phyloP scores from a whole-genome alignment of 139 green algal genomes.

The Tetradesmus obliquus region DNA sequence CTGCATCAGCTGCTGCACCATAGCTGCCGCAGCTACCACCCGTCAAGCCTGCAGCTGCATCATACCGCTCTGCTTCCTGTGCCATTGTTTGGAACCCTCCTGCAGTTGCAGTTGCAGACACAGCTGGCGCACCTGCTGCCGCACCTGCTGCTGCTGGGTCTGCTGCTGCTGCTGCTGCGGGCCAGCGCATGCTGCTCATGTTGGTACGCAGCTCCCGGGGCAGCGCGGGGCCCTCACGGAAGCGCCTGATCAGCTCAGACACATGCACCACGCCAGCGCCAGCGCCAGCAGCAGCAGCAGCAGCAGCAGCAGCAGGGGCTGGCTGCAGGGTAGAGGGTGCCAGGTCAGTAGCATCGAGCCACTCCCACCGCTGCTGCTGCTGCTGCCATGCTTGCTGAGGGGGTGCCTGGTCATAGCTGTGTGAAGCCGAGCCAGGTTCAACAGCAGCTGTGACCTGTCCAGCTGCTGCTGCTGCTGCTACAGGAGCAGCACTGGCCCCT shows the following conservation, averaged over 20 bases:
- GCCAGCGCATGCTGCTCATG: not conserved
- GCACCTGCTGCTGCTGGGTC: not conserved
- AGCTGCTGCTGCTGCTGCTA: conserved; percentile 8
- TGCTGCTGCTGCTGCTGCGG: not conserved
- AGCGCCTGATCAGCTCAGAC: not conserved
- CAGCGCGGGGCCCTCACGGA: not conserved
- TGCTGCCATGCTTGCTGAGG: not conserved
- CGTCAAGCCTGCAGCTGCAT: not conserved
- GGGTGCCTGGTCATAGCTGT: not conserved
- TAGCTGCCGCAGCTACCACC: not conserved
- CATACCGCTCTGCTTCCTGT: too few species aligned
- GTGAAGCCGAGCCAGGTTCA: not conserved
- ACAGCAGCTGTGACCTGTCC: not conserved
- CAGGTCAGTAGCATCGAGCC: not conserved
- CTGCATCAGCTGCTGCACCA: not conserved
- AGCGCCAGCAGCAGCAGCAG: not conserved
- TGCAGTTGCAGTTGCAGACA: not conserved
- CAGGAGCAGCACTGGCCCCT: not conserved
- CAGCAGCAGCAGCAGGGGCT: too few species aligned
- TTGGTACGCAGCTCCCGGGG: not conserved
- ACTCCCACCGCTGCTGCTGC: not conserved
- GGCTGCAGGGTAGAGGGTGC: not conserved
- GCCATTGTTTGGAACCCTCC: not conserved
- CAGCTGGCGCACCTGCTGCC: not conserved
- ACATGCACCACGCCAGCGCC: not conserved